Evolutionary conservation across 164 flowering plant species (phyloP).

Genomic region (Nymphaea colorata): DNA sequence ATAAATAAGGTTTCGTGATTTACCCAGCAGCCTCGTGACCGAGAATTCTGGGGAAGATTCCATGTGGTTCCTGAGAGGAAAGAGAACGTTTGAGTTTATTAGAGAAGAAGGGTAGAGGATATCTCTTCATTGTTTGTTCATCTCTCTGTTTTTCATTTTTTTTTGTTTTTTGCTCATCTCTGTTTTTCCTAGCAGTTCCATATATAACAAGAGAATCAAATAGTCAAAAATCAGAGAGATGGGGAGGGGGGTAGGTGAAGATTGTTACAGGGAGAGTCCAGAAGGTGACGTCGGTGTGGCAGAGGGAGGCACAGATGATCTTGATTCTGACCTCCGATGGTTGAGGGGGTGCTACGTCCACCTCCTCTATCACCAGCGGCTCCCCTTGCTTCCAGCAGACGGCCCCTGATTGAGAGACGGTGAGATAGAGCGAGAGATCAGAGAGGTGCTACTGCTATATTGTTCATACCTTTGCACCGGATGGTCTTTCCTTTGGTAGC

Average conservation of each 20-base stretch:
- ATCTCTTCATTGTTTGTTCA: too few species aligned
- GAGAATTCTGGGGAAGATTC: constrained; percentile 36
- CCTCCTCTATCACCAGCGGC: constrained; percentile 42
- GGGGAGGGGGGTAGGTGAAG: background rate
- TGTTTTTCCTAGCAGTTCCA: too few species aligned
- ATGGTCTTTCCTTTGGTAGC: constrained; percentile 13
- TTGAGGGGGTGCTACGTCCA: constrained; percentile 49
- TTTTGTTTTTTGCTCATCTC: too few species aligned
- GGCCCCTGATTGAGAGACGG: constrained; percentile 28
- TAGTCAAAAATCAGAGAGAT: background rate
- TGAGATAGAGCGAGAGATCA: background rate
- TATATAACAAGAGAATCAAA: background rate
- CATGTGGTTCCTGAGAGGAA: constrained; percentile 17
- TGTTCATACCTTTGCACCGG: constrained; percentile 17
- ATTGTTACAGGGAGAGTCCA: constrained; percentile 18
- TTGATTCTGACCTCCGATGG: constrained; percentile 48
- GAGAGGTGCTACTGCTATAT: too few species aligned
- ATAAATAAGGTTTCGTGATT: too few species aligned
- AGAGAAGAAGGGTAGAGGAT: background rate
- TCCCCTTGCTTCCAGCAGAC: constrained; percentile 35
- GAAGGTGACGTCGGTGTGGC: constrained; percentile 44
- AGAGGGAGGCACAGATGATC: constrained; percentile 52
- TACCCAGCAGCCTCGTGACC: constrained; percentile 78
- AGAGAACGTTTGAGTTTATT: background rate
- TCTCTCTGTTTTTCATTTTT: too few species aligned